These are phyloP conservation scores for Metschnikowia borealis DNA, from an alignment of 805 yeast species.

Conservation along the genomic window DNA sequence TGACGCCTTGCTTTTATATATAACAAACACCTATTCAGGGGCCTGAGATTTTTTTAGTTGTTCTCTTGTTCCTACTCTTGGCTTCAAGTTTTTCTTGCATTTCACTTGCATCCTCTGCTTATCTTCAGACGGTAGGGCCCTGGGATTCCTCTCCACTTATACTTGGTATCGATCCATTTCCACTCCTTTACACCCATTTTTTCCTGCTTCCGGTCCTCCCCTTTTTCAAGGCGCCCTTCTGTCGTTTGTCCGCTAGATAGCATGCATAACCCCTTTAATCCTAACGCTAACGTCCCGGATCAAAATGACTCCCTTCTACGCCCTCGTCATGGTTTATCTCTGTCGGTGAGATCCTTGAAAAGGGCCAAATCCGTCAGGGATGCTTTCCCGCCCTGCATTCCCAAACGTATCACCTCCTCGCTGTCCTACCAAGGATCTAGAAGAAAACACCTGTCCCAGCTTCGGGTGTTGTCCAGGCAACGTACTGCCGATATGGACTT, in stretches of 20 bases:
- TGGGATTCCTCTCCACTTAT: background rate
- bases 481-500: background rate
- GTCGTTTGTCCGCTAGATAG: background rate
- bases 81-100: background rate
- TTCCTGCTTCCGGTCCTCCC: background rate
- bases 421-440: background rate
- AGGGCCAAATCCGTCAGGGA: conserved; percentile 13
- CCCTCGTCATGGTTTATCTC: background rate
- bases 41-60: too few relatives aligned
- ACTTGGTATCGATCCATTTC: conserved; percentile 1
- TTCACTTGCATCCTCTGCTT: background rate
- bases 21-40: background rate
- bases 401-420: background rate
- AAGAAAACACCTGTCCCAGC: background rate
- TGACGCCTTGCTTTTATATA: background rate
- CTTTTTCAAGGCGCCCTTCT: background rate
- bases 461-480: conserved; percentile 1
- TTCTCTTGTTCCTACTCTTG: background rate
- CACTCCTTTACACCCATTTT: background rate
- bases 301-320: background rate
- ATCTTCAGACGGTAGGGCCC: conserved; percentile 1
- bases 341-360: conserved; percentile 4
- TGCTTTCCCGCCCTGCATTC: conserved; percentile 10
- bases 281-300: background rate
- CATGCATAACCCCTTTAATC: conserved; percentile 2